Evolutionary conservation across 2,329 filamentous ascomycete genomes (phyloP), one percentile per base, ranked within the genome.

Genomic region (Aspergillus spinulosporus): DNA sequence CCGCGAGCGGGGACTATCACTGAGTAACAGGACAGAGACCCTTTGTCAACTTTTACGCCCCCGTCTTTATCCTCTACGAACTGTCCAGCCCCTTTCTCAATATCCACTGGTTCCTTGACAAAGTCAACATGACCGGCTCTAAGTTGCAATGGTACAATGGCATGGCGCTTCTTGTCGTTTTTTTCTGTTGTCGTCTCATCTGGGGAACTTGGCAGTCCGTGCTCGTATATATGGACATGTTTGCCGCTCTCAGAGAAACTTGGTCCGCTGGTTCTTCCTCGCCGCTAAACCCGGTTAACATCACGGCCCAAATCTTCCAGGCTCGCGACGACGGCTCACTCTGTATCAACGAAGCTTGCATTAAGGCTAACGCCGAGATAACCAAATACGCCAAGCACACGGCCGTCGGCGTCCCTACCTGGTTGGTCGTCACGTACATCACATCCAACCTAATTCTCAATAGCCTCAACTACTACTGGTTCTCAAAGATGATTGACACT

Each of bases 21-120:
- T 51, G 3, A 44, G 29, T n/a, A 6, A 5, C n/a, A 11, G 8
- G 21, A 21, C 65, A 87, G 84, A 78, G 84, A 60, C 85, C 85
- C 2, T 87, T 87, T 66, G 74, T 86, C 58, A 86, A 86, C 70
- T 87, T 80, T 76, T 88, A 87, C 70, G 82, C 78, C 14, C 82
- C 84, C 0, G 80, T 80, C 4, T 88, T 88, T 73, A 84, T 88
- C 64, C 83, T 88, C 63, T 88, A 87, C 74, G 85, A 88, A 67
- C 82, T 88, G 61, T 86, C 83, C 40, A 82, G 80, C 59, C 85
- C 85, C 6, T 87, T 87, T 70, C 78, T 87, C 60, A 88, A 88
- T 71, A 82, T 87, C 68, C 85, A 88, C 75, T 88, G 85, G 85
- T 87, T 88, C 76, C 83, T 84, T 67, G 85, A 88, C 68, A 88